Conservation (phyloP, 352 stramenopile species). For the Phytophthora ohioensis region DNA sequence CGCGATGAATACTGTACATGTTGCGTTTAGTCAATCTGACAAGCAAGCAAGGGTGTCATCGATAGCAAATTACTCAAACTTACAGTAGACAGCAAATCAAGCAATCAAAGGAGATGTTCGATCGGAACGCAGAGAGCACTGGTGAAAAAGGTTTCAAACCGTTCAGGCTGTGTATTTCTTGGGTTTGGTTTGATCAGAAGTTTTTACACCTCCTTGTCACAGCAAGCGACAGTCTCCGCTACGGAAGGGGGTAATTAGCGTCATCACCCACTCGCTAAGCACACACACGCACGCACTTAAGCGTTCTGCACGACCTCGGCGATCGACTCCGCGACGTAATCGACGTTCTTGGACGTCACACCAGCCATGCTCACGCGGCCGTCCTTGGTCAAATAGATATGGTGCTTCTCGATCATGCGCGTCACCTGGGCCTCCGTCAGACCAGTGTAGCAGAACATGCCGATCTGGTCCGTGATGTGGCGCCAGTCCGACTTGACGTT, state of each 20-base stretch:
- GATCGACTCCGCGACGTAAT: slow-evolving; percentile 97
- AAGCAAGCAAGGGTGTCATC: slow-evolving; percentile 5
- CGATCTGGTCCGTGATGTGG: slow-evolving; percentile 99
- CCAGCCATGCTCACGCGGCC: slow-evolving; percentile 98
- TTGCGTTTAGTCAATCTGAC: slow-evolving; percentile 18
- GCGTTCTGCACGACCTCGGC: slow-evolving; percentile 93
- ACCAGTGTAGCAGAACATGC: slow-evolving; percentile 99
- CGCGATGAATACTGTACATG: slow-evolving; percentile 4
- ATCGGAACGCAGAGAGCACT: background rate
- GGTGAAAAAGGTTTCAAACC: slow-evolving; percentile 17
- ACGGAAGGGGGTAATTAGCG: slow-evolving; percentile 1
- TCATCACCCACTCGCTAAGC: slow-evolving; percentile 12
- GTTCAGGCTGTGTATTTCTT: slow-evolving; percentile 27
- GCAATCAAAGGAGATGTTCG: background rate
- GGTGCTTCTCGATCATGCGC: slow-evolving; percentile 95
- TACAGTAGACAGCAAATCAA: background rate
- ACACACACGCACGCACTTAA: slow-evolving; percentile 42
- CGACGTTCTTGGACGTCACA: slow-evolving; percentile 96
- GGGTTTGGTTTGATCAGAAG: slow-evolving; percentile 5
- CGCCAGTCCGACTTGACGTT: slow-evolving; percentile 93
- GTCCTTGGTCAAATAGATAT: slow-evolving; percentile 99
- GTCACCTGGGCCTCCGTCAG: slow-evolving; percentile 95
- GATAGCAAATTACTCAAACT: slow-evolving; percentile 6
- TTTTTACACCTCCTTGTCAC: slow-evolving; percentile 36
- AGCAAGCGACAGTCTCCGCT: slow-evolving; percentile 10